Conservation (phyloP, 2,329 filamentous ascomycete species). For the Fusarium chlamydosporum region DNA sequence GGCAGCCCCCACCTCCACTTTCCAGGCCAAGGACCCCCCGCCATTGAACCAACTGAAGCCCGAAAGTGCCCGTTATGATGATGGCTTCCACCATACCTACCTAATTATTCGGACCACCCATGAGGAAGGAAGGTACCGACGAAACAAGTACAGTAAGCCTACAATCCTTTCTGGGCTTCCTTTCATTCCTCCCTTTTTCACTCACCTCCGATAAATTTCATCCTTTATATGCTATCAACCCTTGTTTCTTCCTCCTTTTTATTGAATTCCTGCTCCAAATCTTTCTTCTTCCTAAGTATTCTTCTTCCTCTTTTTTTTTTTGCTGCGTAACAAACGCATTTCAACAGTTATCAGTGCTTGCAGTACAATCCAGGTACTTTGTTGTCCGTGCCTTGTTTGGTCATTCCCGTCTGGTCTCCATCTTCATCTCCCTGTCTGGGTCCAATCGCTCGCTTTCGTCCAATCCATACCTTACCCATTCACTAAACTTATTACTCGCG, state of each 20-base stretch:
- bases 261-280: background rate
- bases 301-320: constrained; percentile 12
- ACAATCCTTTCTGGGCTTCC: constrained; percentile 21
- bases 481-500: constrained; percentile 34
- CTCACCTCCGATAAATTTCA: constrained; percentile 7
- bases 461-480: constrained; percentile 15
- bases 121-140: constrained; percentile 22
- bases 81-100: background rate
- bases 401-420: constrained; percentile 27
- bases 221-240: background rate
- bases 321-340: constrained; percentile 1
- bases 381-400: constrained; percentile 15
- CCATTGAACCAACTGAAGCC: constrained; percentile 28
- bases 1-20: constrained; percentile 6
- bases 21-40: constrained; percentile 12
- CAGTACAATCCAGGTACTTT: background rate
- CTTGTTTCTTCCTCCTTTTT: constrained; percentile 13
- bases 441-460: constrained; percentile 43
- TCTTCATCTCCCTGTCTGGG: constrained; percentile 37
- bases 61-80: constrained; percentile 28
- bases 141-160: constrained; percentile 33
- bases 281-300: background rate
- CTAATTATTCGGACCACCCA: background rate
- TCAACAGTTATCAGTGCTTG: constrained; percentile 8
- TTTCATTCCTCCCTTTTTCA: constrained; percentile 29